Evolutionary conservation across 768 basidiomycete genomes (phyloP).

Genomic region (Tylopilus sp.): DNA sequence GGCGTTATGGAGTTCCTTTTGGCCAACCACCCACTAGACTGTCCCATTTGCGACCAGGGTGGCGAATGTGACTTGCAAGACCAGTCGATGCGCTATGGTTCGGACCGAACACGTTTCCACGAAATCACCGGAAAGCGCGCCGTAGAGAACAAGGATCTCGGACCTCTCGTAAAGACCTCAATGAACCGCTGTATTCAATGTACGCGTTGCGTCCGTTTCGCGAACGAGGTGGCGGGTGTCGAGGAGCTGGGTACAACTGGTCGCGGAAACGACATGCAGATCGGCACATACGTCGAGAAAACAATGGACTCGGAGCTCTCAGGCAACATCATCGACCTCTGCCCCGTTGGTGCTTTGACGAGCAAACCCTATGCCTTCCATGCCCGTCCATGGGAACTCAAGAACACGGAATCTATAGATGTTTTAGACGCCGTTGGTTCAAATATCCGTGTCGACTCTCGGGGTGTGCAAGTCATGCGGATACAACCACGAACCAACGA

Average conservation of each 20-base stretch:
- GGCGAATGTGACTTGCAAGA: slow-evolving; percentile 99
- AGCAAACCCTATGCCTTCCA: slow-evolving; percentile 99
- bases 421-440: slow-evolving; percentile 94
- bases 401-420: slow-evolving; percentile 95
- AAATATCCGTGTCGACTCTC: slow-evolving; percentile 94
- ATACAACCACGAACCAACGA: slow-evolving; percentile 96
- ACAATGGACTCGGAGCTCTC: slow-evolving; percentile 96
- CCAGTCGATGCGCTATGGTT: slow-evolving; percentile 98
- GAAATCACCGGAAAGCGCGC: slow-evolving; percentile 98
- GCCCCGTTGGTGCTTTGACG: slow-evolving; percentile 96
- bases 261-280: slow-evolving; percentile 97
- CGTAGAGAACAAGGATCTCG: slow-evolving; percentile 96
- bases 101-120: slow-evolving; percentile 96
- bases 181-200: slow-evolving; percentile 99
- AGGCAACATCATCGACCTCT: slow-evolving; percentile 95
- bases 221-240: slow-evolving; percentile 98
- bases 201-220: slow-evolving; percentile 97
- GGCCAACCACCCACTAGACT: slow-evolving; percentile 96
- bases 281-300: slow-evolving; percentile 97
- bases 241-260: slow-evolving; percentile 97
- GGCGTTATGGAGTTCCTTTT: slow-evolving; percentile 99
- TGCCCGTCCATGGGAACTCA: slow-evolving; percentile 97
- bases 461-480: slow-evolving; percentile 95
- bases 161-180: slow-evolving; percentile 95
- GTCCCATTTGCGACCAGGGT: slow-evolving; percentile 98